Evolutionary conservation across 805 yeast genomes (phyloP), one percentile per base, ranked within the genome.

Genomic region (Nakazawaea wickerhamii): DNA sequence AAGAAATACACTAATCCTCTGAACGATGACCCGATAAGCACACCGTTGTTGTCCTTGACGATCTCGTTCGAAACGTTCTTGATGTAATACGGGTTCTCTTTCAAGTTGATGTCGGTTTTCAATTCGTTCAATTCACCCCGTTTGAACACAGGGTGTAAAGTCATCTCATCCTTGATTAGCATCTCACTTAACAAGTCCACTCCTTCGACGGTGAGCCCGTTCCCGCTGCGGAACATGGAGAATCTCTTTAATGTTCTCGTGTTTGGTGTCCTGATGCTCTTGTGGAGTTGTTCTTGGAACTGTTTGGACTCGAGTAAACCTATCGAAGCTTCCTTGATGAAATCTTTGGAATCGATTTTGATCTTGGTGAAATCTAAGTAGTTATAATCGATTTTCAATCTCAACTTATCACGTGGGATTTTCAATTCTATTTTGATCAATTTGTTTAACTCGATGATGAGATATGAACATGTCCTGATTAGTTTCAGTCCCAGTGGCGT

Each of bases 21-120:
- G 57, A 84, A 81, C 0, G 90, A 81, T 2, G 85, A 83, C 11
- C 90, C 91, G 35, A 81, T 55, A 18, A 84, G 57, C 39, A 68
- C 70, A 1, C 77, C 78, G 30, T 70, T 71, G 4, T 65, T 55
- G 50, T 75, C 79, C 35, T 73, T 66, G 35, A 77, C 56, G 15
- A 81, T 60, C 52, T 84, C 88, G 14, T 57, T 52, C 40, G 26
- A 14, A 10, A 39, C 10, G 23, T 38, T 43, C 26, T 44, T 40
- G 20, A 35, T 30, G 21, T 41, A 39, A 18, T 42, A 45, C 9
- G 43, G 38, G 18, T 41, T 36, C 21, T 49, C 50, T 10, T 30
- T 31, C 22, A 42, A 17, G 18, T 43, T 20, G 2, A 14, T 15
- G 13, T 26, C 40, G n/a, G 25, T 34, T 4, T 41, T 30, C 2